Evolutionary conservation across 2,329 filamentous ascomycete species (phyloP).

Genomic region (Falciphora oryzae): DNA sequence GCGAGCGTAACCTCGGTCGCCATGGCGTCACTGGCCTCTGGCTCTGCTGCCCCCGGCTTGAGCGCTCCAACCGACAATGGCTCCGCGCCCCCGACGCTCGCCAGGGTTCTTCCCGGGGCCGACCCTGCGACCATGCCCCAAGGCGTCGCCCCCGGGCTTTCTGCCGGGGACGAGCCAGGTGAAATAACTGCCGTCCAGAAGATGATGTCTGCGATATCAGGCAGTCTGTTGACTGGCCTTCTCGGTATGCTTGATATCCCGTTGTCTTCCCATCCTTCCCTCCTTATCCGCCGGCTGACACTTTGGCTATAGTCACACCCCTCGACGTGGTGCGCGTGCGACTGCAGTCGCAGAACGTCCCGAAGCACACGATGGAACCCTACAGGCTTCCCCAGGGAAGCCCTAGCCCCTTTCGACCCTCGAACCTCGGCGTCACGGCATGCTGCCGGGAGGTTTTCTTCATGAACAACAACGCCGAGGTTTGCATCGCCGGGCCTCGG

Average conservation of each 20-base stretch:
- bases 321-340: conserved; percentile 95
- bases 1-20: conserved; percentile 5
- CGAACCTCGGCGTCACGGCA: conserved; percentile 83
- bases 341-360: conserved; percentile 71
- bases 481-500: conserved; percentile 68
- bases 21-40: conserved; percentile 9
- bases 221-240: conserved; percentile 83
- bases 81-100: conserved; percentile 22
- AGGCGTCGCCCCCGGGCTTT: conserved; percentile 13
- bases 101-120: conserved; percentile 26
- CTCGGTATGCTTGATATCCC: conserved; percentile 56
- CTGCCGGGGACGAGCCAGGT: conserved; percentile 37
- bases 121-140: conserved; percentile 13
- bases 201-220: conserved; percentile 90
- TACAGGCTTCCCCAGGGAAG: conserved; percentile 20
- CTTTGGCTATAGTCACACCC: conserved; percentile 64
- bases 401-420: conserved; percentile 62
- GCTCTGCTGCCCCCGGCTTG: conserved; percentile 17
- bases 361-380: conserved; percentile 27
- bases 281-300: conserved; percentile 7
- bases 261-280: background rate
- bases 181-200: conserved; percentile 81
- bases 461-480: conserved; percentile 75
- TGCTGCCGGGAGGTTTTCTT: conserved; percentile 98
- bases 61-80: conserved; percentile 22